Conservation (phyloP, 1,284 basidiomycete genomes). For the Puccinia brachypodii region DNA sequence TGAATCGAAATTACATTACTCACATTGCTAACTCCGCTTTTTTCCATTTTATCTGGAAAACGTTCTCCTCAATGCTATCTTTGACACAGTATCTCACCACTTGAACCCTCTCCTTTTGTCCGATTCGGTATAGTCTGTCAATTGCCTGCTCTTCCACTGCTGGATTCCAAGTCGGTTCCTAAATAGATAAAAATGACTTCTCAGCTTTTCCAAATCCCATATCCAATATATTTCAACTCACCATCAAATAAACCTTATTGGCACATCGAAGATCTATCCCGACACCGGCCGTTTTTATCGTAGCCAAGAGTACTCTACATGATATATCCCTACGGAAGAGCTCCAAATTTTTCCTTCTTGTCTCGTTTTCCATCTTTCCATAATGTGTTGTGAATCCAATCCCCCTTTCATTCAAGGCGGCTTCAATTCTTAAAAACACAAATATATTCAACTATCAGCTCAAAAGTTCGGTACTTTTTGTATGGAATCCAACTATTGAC, state of each 20-base stretch:
- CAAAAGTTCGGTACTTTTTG: background rate
- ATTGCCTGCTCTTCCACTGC: too few species aligned
- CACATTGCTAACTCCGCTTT: too few species aligned
- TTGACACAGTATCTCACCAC: background rate
- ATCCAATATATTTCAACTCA: background rate
- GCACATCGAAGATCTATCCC: too few species aligned
- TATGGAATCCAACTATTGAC: background rate
- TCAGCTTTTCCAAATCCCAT: background rate
- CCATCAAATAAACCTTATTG: background rate
- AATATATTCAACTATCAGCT: background rate
- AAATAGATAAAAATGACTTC: background rate
- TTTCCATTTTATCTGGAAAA: too few species aligned
- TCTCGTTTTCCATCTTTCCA: background rate
- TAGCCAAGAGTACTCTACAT: too few species aligned
- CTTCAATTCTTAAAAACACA: background rate
- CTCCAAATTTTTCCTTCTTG: too few species aligned
- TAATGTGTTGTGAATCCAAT: background rate
- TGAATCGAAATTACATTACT: too few species aligned
- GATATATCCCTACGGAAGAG: too few species aligned
- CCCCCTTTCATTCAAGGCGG: background rate
- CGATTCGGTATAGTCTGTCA: background rate
- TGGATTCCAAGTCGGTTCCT: background rate
- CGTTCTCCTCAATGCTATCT: too few species aligned
- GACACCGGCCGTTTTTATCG: too few species aligned
- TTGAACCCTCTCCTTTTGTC: background rate